A percentile compares a stretch with the other conserved stretches of the same genome.
Conservation (phyloP, 2,329 filamentous ascomycete genomes). For the Colletotrichum tabaci region DNA sequence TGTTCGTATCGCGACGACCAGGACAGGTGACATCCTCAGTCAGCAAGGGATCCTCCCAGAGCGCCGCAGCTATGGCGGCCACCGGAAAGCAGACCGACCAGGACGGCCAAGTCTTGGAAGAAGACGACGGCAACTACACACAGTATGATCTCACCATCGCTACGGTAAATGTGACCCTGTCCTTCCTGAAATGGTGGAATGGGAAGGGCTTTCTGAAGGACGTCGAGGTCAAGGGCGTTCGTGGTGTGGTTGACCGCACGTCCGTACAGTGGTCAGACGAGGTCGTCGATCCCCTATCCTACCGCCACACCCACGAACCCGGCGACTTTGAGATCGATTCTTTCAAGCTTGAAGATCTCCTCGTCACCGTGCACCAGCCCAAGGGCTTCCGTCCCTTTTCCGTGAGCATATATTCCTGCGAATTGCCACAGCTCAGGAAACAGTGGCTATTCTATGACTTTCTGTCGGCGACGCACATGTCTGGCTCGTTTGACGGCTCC, state of each 20-base stretch:
- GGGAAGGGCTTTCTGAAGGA: conserved; percentile 92
- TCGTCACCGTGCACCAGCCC: conserved; percentile 93
- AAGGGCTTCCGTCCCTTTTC: conserved; percentile 93
- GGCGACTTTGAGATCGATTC: conserved; percentile 98
- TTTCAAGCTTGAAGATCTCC: conserved; percentile 94
- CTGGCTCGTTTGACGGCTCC: conserved; percentile 93
- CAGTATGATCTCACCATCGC: conserved; percentile 97
- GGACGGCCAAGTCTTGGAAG: conserved; percentile 62
- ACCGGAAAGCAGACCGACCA: conserved; percentile 73
- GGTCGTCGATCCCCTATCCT: conserved; percentile 85
- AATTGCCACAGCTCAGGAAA: conserved; percentile 91
- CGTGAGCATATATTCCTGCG: conserved; percentile 95
- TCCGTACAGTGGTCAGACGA: conserved; percentile 81
- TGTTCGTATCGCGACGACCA: conserved; percentile 93
- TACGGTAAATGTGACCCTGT: conserved; percentile 95
- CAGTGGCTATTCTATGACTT: conserved; percentile 99
- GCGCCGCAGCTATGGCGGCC: conserved; percentile 87
- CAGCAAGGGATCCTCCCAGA: conserved; percentile 89
- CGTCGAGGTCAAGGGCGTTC: conserved; percentile 93
- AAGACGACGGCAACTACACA: conserved; percentile 96
- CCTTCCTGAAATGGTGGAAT: conserved; percentile 99
- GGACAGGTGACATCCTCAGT: conserved; percentile 87
- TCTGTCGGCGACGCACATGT: conserved; percentile 94
- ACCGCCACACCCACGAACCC: conserved; percentile 87
- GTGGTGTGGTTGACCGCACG: conserved; percentile 92